Conservation (phyloP, 768 basidiomycete genomes). For the Harrya chromipes region DNA sequence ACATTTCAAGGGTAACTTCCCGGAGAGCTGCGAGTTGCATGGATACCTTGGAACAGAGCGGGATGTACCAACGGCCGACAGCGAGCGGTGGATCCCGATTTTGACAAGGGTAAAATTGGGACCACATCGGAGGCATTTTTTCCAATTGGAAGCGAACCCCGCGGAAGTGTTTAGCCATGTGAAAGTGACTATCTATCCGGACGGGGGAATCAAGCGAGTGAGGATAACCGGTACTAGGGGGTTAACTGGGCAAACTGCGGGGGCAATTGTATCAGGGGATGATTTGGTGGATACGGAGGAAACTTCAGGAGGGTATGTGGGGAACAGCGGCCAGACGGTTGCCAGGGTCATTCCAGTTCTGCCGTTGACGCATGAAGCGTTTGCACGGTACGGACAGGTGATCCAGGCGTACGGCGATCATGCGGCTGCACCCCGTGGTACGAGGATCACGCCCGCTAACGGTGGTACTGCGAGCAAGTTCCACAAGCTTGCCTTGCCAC, state of each 20-base stretch:
- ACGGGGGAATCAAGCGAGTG: constrained; percentile 95
- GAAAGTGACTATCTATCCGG: constrained; percentile 85
- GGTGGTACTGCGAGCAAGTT: constrained; percentile 90
- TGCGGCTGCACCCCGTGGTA: constrained; percentile 61
- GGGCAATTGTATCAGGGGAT: constrained; percentile 6
- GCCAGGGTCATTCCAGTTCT: constrained; percentile 47
- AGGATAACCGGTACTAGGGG: constrained; percentile 69
- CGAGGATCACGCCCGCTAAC: constrained; percentile 79
- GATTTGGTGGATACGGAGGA: constrained; percentile 3
- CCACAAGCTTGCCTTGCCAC: constrained; percentile 80
- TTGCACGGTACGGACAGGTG: constrained; percentile 86
- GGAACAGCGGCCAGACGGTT: constrained; percentile 2
- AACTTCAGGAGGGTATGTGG: background rate
- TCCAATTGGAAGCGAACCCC: constrained; percentile 70
- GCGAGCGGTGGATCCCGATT: constrained; percentile 64
- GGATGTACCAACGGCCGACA: constrained; percentile 38
- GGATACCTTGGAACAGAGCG: constrained; percentile 38
- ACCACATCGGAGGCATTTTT: constrained; percentile 86
- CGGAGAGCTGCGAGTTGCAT: constrained; percentile 80
- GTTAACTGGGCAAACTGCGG: constrained; percentile 12
- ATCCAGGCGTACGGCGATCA: constrained; percentile 81
- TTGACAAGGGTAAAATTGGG: constrained; percentile 78
- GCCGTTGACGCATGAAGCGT: constrained; percentile 81
- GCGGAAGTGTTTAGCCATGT: constrained; percentile 73
- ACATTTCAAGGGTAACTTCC: constrained; percentile 96